Conservation (phyloP, 768 basidiomycete genomes). For the Rhizopogon roseolus region DNA sequence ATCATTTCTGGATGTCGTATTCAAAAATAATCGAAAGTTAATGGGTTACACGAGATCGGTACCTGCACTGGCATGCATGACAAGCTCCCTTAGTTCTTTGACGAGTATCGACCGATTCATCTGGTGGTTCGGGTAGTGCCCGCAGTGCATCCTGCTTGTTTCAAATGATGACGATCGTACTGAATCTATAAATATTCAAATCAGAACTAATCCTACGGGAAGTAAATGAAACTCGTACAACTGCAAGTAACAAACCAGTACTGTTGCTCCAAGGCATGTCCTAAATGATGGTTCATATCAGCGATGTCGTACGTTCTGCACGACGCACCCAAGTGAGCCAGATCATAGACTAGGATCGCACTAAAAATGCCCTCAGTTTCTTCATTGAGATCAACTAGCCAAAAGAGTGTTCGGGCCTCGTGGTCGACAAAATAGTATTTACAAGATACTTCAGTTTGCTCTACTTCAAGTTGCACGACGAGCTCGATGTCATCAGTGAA, state of each 20-base stretch:
- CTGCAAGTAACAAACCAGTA: constrained; percentile 15
- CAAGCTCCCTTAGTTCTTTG: constrained; percentile 1
- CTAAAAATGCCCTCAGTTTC: constrained; percentile 18
- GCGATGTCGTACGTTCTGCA: background rate
- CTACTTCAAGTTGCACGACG: background rate
- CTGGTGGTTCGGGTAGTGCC: background rate
- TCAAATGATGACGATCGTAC: background rate
- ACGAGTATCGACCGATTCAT: background rate
- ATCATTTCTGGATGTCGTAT: constrained; percentile 1
- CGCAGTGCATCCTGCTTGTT: constrained; percentile 6
- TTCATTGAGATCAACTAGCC: constrained; percentile 35
- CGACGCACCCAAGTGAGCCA: constrained; percentile 36
- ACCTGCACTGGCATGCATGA: constrained; percentile 13
- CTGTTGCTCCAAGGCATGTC: background rate
- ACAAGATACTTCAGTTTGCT: background rate
- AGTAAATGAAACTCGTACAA: background rate
- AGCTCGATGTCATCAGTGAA: background rate
- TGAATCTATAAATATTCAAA: background rate
- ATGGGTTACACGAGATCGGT: constrained; percentile 3
- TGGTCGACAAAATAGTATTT: constrained; percentile 47
- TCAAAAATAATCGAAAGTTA: background rate
- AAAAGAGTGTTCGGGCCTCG: constrained; percentile 37
- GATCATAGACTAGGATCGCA: constrained; percentile 28
- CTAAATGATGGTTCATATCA: background rate
- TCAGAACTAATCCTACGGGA: background rate